A percentile compares a stretch with the other conserved stretches of the same genome.
Conservation (phyloP, 139 green algal species). For the Chlamydomonas schloesseri region DNA sequence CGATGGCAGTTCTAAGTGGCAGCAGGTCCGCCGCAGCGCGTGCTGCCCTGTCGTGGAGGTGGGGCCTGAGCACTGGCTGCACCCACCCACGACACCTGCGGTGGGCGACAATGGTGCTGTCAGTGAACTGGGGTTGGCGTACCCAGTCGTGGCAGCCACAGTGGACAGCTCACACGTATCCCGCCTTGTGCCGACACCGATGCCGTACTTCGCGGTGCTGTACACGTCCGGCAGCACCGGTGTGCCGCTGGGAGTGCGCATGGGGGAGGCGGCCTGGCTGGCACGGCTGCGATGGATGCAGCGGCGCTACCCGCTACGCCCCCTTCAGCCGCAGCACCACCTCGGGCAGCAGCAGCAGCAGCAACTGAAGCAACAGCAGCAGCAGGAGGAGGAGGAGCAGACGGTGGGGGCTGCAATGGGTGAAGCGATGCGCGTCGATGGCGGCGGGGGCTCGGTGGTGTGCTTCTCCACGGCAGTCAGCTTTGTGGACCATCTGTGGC, state of each 20-base stretch:
- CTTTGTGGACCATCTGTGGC: slow-evolving; percentile 53
- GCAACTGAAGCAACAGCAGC: neutral
- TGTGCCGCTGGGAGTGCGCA: slow-evolving; percentile 63
- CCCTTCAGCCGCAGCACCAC: too few species aligned
- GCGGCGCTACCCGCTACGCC: neutral
- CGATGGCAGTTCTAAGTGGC: neutral
- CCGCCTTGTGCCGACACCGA: too few species aligned
- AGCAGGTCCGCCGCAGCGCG: too few species aligned
- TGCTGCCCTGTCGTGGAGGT: too few species aligned
- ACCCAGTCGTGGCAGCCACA: neutral
- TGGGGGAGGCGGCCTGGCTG: slow-evolving; percentile 66
- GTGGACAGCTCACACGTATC: neutral
- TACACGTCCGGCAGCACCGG: slow-evolving; percentile 81
- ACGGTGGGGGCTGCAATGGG: too few species aligned
- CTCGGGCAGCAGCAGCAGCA: neutral
- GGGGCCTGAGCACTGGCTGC: too few species aligned
- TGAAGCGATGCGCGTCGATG: neutral
- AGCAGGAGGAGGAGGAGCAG: too few species aligned
- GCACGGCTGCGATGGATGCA: slow-evolving; percentile 73
- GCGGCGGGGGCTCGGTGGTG: neutral
- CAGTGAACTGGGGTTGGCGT: too few species aligned
- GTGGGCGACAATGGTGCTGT: too few species aligned
- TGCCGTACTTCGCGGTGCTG: slow-evolving; percentile 71
- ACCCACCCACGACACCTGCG: neutral
- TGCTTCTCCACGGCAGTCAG: slow-evolving; percentile 36